Percentiles rank a stretch among this genome's conserved stretches.
Conservation (phyloP, 1,284 basidiomycete genomes). For the Leccinum pallidistipes region DNA sequence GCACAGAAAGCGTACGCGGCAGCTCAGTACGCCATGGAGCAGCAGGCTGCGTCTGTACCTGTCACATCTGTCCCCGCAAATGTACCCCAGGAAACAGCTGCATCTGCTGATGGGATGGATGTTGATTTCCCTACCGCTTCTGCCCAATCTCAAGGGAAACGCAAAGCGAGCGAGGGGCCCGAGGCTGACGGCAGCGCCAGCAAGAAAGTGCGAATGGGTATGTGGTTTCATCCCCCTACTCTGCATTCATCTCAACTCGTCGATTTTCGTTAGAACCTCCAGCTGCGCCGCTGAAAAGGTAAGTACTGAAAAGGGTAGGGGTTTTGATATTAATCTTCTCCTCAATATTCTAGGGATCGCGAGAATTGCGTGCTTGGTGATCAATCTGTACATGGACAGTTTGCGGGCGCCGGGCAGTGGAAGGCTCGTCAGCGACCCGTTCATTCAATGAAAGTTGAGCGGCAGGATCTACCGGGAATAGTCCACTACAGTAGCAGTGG, state of each 20-base stretch:
- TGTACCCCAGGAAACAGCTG: conserved; percentile 5
- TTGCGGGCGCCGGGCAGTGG: too few species aligned
- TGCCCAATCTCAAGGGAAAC: conserved; percentile 49
- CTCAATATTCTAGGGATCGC: conserved; percentile 67
- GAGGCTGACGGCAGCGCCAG: conserved; percentile 44
- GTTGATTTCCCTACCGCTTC: conserved; percentile 42
- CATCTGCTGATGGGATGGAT: conserved; percentile 44
- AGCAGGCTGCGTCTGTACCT: conserved; percentile 42
- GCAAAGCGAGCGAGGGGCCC: conserved; percentile 57
- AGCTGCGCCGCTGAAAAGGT: conserved; percentile 61
- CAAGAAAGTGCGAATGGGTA: conserved; percentile 66
- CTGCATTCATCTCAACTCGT: conserved; percentile 6
- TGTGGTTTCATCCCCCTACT: conserved; percentile 13
- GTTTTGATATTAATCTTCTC: not conserved
- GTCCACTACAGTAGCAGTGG: too few species aligned
- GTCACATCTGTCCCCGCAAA: conserved; percentile 34
- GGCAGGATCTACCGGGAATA: too few species aligned
- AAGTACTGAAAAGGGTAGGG: conserved; percentile 11
- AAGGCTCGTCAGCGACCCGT: too few species aligned
- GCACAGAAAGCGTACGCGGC: conserved; percentile 56
- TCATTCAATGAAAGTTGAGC: too few species aligned
- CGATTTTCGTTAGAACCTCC: conserved; percentile 40
- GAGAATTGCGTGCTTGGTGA: conserved; percentile 63
- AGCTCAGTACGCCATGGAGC: conserved; percentile 48
- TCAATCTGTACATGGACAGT: too few species aligned